Conservation (phyloP, 306 rosid genomes). For the Quercus engelmannii region DNA sequence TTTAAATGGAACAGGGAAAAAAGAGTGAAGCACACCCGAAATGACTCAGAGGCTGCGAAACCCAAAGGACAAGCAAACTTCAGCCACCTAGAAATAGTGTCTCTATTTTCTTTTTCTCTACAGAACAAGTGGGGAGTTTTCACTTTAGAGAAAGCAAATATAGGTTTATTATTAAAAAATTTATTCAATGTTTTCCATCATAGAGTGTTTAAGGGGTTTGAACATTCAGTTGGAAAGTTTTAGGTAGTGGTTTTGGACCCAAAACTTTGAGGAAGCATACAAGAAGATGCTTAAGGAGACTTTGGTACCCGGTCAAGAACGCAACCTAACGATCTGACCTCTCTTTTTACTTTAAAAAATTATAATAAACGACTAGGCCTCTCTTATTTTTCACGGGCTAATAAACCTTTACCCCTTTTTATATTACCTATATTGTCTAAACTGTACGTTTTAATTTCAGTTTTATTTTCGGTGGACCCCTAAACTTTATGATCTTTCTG, state of each 20-base stretch:
- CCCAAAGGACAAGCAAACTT: conserved; percentile 18
- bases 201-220: background rate
- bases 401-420: no score
- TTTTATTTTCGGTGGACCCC: no score
- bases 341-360: no score
- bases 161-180: no score
- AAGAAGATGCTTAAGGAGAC: background rate
- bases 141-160: background rate
- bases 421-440: no score
- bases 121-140: background rate
- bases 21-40: background rate
- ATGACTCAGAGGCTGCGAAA: background rate
- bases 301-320: background rate
- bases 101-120: background rate
- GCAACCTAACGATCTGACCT: no score
- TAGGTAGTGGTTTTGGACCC: background rate
- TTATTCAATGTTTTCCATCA: background rate
- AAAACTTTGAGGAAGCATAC: background rate
- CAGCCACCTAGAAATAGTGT: background rate
- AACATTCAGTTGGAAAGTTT: background rate
- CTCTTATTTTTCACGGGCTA: no score
- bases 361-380: no score
- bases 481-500: no score
- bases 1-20: background rate
- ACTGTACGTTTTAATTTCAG: no score